Evolutionary conservation across 768 basidiomycete species (phyloP).

Genomic region (Imleria badia): DNA sequence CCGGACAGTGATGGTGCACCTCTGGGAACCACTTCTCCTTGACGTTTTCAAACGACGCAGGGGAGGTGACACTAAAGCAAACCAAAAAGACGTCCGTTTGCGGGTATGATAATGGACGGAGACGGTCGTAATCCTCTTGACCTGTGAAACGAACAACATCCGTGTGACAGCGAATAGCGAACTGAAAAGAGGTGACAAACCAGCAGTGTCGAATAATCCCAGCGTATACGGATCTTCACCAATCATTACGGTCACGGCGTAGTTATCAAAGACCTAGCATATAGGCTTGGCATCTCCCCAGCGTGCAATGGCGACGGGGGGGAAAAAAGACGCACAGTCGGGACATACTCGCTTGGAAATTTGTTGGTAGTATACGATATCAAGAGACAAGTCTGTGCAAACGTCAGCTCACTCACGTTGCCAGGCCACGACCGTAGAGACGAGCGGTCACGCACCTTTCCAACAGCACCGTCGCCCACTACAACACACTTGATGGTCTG

Average conservation of each 20-base stretch:
- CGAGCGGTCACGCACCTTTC: constrained; percentile 68
- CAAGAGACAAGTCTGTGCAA: constrained; percentile 81
- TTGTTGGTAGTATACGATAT: constrained; percentile 98
- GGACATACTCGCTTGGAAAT: constrained; percentile 98
- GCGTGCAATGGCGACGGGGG: neutral
- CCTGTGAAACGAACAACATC: constrained; percentile 45
- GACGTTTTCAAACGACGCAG: constrained; percentile 99
- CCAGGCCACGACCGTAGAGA: neutral
- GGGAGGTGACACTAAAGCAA: constrained; percentile 98
- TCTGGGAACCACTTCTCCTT: constrained; percentile 99
- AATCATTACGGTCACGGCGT: constrained; percentile 99
- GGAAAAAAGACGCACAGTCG: constrained; percentile 66
- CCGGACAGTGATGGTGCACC: constrained; percentile 99
- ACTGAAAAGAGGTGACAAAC: constrained; percentile 46
- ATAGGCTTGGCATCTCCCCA: constrained; percentile 19
- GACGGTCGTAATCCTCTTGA: constrained; percentile 99
- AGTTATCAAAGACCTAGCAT: constrained; percentile 88
- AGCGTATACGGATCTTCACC: constrained; percentile 99
- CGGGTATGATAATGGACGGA: constrained; percentile 98
- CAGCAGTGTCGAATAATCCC: constrained; percentile 98
- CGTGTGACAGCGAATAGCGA: constrained; percentile 1
- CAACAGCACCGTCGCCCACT: constrained; percentile 96
- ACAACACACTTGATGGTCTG: constrained; percentile 98
- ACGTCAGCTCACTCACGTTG: constrained; percentile 2
- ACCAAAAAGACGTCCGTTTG: constrained; percentile 99